Evolutionary conservation across 257 asterid species (phyloP), one percentile per base, ranked within the genome.

Genomic region (Capsicum pubescens): DNA sequence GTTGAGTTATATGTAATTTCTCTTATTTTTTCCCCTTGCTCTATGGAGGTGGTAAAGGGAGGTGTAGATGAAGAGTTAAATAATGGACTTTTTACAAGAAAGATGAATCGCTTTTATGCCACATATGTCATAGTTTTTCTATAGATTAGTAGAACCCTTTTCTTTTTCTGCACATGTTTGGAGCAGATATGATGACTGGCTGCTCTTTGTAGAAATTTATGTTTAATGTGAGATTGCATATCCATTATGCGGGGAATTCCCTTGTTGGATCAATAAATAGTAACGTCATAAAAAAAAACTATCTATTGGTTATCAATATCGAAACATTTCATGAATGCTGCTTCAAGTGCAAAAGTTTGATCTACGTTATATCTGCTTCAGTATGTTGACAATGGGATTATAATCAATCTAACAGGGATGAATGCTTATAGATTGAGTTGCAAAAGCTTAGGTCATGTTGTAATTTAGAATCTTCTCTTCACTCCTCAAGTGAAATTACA

Each of bases 371-470:
- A 15, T 39, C 52, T 36, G 54, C 54, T 15, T 15, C 52, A 14
- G 26, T 68, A 68, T 36, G 44, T 35, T 68, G 76, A 68, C 76
- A 68, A 32, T 68, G 76, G 76, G 72, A 68, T n/a, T 68, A 68
- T 68, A 39, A 39, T 39, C 26, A 7, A 68, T 68, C 77, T 68
- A 36, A 14, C 72, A 68, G 26, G 76, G 54, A 39, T 15, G 74
- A 3, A 67, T 67, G 74, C 50, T 35, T 67, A 35, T 32, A 36
- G 50, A 67, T 13, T 32, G 52, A 68, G 52, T 68, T 36, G 54
- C 21, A 14, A 67, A 36, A 67, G 52, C 13, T 68, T 36, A 7
- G 71, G 48, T 50, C 35, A 48, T 50, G 55, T 39, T 69, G 16
- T 15, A 39, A 15, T 39, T 69, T 69, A 16, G 77, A 39, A 69